These are phyloP conservation scores for Mycosphaerelloides madeirae DNA, from an alignment of 2,329 filamentous ascomycete genomes.

Conservation along the genomic window DNA sequence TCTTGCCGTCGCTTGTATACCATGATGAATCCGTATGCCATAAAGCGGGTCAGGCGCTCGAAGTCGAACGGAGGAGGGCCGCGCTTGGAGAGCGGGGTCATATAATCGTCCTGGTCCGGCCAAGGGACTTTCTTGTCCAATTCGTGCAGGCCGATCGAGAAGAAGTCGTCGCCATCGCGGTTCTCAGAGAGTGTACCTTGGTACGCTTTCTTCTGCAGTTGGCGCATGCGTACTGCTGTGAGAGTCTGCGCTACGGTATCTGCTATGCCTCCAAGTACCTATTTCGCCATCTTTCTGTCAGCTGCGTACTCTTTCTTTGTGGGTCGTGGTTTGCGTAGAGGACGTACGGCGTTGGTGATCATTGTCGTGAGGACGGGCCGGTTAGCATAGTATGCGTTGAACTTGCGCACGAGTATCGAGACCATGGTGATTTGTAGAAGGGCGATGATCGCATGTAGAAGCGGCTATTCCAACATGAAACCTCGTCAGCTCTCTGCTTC, in stretches of 20 bases:
- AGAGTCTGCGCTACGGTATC: slow-evolving; percentile 94
- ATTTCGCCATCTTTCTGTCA: slow-evolving; percentile 8
- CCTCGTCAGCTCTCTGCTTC: slow-evolving; percentile 1
- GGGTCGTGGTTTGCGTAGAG: background rate
- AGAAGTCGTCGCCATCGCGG: slow-evolving; percentile 60
- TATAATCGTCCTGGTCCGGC: slow-evolving; percentile 61
- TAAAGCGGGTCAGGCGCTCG: slow-evolving; percentile 87
- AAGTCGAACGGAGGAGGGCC: slow-evolving; percentile 88
- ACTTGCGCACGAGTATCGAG: slow-evolving; percentile 75
- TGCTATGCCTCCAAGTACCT: slow-evolving; percentile 86
- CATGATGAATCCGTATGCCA: slow-evolving; percentile 96
- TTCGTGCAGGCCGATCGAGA: slow-evolving; percentile 85
- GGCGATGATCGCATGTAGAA: slow-evolving; percentile 80
- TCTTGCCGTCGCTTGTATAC: too few relatives aligned
- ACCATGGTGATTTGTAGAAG: slow-evolving; percentile 84
- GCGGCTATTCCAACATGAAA: slow-evolving; percentile 57
- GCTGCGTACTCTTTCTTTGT: background rate
- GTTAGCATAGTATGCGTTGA: slow-evolving; percentile 90
- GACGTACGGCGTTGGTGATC: slow-evolving; percentile 85
- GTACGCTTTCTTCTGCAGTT: slow-evolving; percentile 42
- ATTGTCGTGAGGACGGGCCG: slow-evolving; percentile 97
- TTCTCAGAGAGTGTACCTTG: slow-evolving; percentile 46
- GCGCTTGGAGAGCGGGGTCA: slow-evolving; percentile 46
- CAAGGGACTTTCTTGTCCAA: slow-evolving; percentile 74
- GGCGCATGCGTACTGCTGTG: slow-evolving; percentile 69